Evolutionary conservation across 306 rosid species (phyloP), one percentile per base, ranked within the genome.

Genomic region (Quercus berberidifolia): DNA sequence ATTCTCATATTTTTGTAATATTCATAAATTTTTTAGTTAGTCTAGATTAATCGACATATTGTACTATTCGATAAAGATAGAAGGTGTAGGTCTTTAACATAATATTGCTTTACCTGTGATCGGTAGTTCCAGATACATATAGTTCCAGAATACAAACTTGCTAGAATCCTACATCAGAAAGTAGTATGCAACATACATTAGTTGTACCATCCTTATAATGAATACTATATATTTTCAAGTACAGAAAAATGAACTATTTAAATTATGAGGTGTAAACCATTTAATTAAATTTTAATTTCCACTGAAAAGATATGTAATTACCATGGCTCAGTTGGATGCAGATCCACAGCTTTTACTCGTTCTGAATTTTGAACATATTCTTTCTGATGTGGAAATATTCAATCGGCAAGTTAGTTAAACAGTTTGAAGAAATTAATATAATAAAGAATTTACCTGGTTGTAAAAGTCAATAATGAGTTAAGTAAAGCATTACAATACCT

Each of bases 311-410:
- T 41, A 81, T 19, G 69, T 79, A 52, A 69, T 62, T 92, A 92
- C 97, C 94, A 92, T 92, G 97, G 94, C 71, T 92, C 91, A 79
- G 91, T 87, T 73, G 92, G 94, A 87, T 92, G 92, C 4, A 85
- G 84, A 88, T 92, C 94, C 83, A 90, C 86, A 55, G 94, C 88
- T 80, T 92, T 92, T 0, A 92, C 92, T 87, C 91, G 85, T 69
- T 92, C 94, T 33, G 92, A 90, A 74, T 86, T 85, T 73, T 87
- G 94, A 1, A 90, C 87, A 85, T 86, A 89, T 69, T 87, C 77
- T 71, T 89, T 81, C 97, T 92, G 89, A 70, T 75, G 33, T 69
- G 81, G 63, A 75, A 82, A 74, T 69, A 33, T 33, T 69, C 28
- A 18, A 64, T 41, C 20, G 69, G 10, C 73, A 33, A 57, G 35